Evolutionary conservation across 2,329 filamentous ascomycete species (phyloP).

Genomic region (Arthrinium puccinioides): DNA sequence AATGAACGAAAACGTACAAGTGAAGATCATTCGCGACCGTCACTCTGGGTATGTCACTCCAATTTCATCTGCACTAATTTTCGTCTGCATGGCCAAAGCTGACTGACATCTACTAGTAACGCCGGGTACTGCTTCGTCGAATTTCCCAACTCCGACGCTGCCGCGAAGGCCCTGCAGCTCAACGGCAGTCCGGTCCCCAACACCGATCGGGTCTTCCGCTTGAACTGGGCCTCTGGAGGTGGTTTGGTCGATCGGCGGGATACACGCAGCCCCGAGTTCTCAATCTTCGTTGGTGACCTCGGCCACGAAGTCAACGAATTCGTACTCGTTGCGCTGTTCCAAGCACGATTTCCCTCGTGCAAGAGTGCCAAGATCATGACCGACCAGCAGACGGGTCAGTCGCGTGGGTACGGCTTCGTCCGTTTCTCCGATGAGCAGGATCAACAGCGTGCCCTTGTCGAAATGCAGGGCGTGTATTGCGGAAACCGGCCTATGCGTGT

Average conservation of each 20-base stretch:
- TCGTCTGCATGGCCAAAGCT: neutral
- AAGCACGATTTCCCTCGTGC: slow-evolving; percentile 92
- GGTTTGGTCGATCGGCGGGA: slow-evolving; percentile 92
- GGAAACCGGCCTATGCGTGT: slow-evolving; percentile 98
- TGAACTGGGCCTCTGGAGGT: slow-evolving; percentile 98
- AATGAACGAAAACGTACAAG: slow-evolving; percentile 90
- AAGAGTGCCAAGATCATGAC: slow-evolving; percentile 99
- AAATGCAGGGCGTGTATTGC: slow-evolving; percentile 99
- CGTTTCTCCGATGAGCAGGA: slow-evolving; percentile 94
- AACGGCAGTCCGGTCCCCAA: slow-evolving; percentile 90
- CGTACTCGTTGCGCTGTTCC: slow-evolving; percentile 93
- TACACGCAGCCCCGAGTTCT: slow-evolving; percentile 92
- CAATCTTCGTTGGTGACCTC: slow-evolving; percentile 96
- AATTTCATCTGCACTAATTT: neutral
- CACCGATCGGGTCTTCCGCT: slow-evolving; percentile 91
- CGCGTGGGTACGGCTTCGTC: slow-evolving; percentile 94
- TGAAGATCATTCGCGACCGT: slow-evolving; percentile 99
- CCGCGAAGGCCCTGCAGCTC: slow-evolving; percentile 81
- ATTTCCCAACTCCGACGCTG: slow-evolving; percentile 74
- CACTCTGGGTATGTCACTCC: slow-evolving; percentile 81
- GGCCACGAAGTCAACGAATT: slow-evolving; percentile 99
- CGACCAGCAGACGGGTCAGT: slow-evolving; percentile 95
- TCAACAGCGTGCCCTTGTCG: slow-evolving; percentile 88
- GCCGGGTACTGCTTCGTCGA: slow-evolving; percentile 99
- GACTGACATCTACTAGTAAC: slow-evolving; percentile 52